phyloP scores from a whole-genome alignment of 495 filamentous ascomycete genomes.

The Filosporella fistucella region DNA sequence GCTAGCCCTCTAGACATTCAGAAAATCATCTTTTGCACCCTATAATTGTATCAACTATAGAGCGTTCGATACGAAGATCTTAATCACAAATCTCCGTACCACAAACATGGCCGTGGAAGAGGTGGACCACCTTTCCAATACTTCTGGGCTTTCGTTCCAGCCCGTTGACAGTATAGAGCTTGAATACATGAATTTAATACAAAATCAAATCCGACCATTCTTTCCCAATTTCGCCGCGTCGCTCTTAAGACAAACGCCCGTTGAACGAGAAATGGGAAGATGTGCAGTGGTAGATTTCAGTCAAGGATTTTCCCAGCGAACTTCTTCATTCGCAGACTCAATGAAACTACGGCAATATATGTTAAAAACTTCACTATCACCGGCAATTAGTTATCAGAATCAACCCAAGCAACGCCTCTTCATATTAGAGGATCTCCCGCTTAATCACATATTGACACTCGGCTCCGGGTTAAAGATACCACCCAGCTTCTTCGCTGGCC shows the following conservation, averaged over 20 bases:
- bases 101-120: slow-evolving; percentile 5
- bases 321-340: slow-evolving; percentile 4
- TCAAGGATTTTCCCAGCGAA: neutral
- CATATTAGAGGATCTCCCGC: slow-evolving; percentile 8
- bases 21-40: neutral
- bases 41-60: neutral
- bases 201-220: slow-evolving; percentile 12
- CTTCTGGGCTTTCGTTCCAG: neutral
- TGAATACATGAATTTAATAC: slow-evolving; percentile 12
- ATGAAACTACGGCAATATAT: slow-evolving; percentile 5
- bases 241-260: slow-evolving; percentile 1
- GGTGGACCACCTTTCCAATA: slow-evolving; percentile 7
- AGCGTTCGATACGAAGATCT: neutral
- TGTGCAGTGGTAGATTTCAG: slow-evolving; percentile 9
- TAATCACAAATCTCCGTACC: neutral
- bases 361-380: neutral
- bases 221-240: slow-evolving; percentile 8
- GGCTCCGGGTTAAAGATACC: slow-evolving; percentile 1
- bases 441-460: slow-evolving; percentile 3
- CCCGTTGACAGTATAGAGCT: slow-evolving; percentile 1
- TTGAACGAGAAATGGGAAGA: slow-evolving; percentile 6
- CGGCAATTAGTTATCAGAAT: neutral
- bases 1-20: neutral
- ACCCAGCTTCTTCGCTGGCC: slow-evolving; percentile 9
- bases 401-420: slow-evolving; percentile 5